Conservation (phyloP, 768 basidiomycete species). For the Terana coerulea region DNA sequence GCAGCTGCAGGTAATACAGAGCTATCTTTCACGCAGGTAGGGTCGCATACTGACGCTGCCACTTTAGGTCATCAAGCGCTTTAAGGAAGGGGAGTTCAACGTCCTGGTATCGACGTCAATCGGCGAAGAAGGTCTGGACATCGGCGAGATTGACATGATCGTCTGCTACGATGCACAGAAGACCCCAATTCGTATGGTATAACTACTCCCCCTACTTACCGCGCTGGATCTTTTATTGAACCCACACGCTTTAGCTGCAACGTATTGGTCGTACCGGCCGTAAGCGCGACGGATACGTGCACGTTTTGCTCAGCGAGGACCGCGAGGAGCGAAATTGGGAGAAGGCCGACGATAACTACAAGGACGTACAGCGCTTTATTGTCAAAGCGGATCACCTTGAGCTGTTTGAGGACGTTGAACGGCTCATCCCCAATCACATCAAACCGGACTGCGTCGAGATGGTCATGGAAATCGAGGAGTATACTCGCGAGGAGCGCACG, state of each 20-base stretch:
- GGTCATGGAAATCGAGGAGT: constrained; percentile 74
- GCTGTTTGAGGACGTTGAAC: constrained; percentile 88
- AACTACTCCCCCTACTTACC: constrained; percentile 17
- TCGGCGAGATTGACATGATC: constrained; percentile 95
- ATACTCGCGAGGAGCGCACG: constrained; percentile 45
- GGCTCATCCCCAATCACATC: constrained; percentile 74
- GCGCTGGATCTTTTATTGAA: neutral
- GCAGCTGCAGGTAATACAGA: constrained; percentile 67
- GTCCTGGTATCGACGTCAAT: constrained; percentile 94
- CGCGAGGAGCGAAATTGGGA: constrained; percentile 91
- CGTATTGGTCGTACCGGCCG: constrained; percentile 94
- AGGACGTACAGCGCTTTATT: constrained; percentile 86
- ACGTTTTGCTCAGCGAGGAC: constrained; percentile 85
- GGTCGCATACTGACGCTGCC: neutral
- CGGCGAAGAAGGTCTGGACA: constrained; percentile 97
- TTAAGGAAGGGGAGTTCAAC: constrained; percentile 86
- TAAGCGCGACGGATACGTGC: constrained; percentile 84
- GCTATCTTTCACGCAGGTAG: neutral
- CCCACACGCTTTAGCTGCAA: constrained; percentile 65
- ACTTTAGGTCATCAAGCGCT: constrained; percentile 74
- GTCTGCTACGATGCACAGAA: constrained; percentile 97
- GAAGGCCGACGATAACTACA: constrained; percentile 81
- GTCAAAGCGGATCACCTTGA: constrained; percentile 83
- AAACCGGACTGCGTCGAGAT: constrained; percentile 79
- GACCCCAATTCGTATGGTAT: constrained; percentile 92